A percentile compares a stretch with the other conserved stretches of the same genome.
Evolutionary conservation across 371 early-diverging fungal genomes (phyloP).

Genomic region (Nosema granulosis): DNA sequence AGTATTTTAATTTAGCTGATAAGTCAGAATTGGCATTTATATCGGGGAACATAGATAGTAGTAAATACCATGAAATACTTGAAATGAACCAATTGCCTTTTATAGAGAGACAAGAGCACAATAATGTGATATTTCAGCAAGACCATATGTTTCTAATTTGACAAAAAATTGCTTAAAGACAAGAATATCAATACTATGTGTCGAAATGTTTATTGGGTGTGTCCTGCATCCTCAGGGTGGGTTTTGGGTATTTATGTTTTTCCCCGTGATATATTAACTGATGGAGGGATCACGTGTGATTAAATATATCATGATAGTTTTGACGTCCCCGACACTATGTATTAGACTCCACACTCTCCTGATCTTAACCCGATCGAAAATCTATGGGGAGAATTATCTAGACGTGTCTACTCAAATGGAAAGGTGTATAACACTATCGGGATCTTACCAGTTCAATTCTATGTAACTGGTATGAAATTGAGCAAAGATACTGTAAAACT

Average conservation of each 20-base stretch:
- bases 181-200: conserved; percentile 2
- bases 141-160: conserved; percentile 7
- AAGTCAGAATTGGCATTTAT: conserved; percentile 8
- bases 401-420: background rate
- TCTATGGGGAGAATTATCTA: conserved; percentile 9
- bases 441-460: no score
- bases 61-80: background rate
- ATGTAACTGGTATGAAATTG: no score
- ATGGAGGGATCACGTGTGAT: background rate
- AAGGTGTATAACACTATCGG: background rate
- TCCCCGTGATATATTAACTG: no score
- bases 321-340: background rate
- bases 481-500: no score
- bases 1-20: background rate
- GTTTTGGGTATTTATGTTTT: no score
- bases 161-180: background rate
- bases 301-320: background rate
- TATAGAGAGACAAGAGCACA: background rate
- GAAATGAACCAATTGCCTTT: background rate
- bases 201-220: background rate
- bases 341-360: background rate
- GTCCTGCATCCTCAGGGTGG: no score
- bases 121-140: background rate
- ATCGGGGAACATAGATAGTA: background rate
- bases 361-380: conserved; percentile 2